These are phyloP conservation scores for Flaveria robusta DNA, from an alignment of 129 eudicot species.

Conservation along the genomic window DNA sequence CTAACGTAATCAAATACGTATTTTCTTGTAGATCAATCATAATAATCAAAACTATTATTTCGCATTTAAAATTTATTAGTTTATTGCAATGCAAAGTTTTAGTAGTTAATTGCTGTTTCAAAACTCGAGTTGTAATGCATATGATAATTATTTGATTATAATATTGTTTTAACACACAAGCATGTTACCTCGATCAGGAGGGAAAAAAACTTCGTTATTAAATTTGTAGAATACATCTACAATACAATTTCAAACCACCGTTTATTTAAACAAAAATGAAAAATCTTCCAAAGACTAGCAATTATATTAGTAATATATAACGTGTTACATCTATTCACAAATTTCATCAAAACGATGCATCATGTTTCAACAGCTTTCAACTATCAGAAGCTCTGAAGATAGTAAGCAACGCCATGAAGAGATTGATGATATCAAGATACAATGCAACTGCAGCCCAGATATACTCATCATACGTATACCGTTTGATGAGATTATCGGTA, in stretches of 20 bases:
- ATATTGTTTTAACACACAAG: no score
- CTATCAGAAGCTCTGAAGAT: conserved; percentile 58
- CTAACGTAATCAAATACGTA: no score
- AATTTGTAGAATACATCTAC: background rate
- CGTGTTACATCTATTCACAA: conserved; percentile 3
- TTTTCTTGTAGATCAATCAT: no score
- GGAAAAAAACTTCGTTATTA: no score
- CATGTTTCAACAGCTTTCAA: conserved; percentile 17
- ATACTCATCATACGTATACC: conserved; percentile 61
- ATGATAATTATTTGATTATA: no score
- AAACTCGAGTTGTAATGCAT: no score
- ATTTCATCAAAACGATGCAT: background rate
- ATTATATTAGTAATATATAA: background rate
- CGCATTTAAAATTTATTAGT: no score
- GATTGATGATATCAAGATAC: conserved; percentile 61
- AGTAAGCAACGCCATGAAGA: conserved; percentile 54
- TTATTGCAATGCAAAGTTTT: no score
- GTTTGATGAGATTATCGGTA: conserved; percentile 65
- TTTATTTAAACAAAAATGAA: background rate
- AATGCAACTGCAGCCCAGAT: conserved; percentile 69
- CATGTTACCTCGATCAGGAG: no score
- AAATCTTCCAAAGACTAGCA: background rate
- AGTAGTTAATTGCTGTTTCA: no score
- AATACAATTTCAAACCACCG: background rate
- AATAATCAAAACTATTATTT: no score